Evolutionary conservation across 2,329 filamentous ascomycete genomes (phyloP).

Genomic region (Microcyclosporella mali): DNA sequence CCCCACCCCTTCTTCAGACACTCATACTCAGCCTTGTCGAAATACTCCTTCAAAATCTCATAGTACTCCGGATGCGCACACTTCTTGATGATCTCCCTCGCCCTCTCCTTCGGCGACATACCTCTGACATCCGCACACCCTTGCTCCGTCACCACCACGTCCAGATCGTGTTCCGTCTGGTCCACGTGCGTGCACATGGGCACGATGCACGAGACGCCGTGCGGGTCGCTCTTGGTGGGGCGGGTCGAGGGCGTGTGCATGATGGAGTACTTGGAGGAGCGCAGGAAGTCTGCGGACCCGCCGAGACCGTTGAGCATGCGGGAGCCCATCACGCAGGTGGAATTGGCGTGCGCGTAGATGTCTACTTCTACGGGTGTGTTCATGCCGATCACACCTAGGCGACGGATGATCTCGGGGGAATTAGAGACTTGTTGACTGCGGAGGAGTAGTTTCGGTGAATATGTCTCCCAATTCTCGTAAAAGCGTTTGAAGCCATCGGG

Average conservation of each 20-base stretch:
- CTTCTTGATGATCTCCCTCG: constrained; percentile 78
- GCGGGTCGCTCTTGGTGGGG: constrained; percentile 74
- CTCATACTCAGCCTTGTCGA: constrained; percentile 79
- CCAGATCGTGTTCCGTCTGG: constrained; percentile 87
- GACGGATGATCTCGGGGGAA: constrained; percentile 82
- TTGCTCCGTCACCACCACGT: constrained; percentile 73
- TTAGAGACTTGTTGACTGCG: constrained; percentile 86
- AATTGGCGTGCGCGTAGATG: constrained; percentile 91
- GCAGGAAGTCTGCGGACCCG: constrained; percentile 75
- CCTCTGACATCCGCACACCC: constrained; percentile 82
- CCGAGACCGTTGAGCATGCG: constrained; percentile 84
- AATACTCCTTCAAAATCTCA: constrained; percentile 75
- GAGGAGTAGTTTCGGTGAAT: constrained; percentile 75
- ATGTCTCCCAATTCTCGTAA: constrained; percentile 77
- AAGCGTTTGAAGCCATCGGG: constrained; percentile 87
- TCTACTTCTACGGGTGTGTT: constrained; percentile 92
- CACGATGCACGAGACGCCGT: constrained; percentile 80
- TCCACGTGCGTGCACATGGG: constrained; percentile 90
- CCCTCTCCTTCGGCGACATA: constrained; percentile 70
- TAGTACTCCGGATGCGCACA: constrained; percentile 80
- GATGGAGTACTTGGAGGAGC: constrained; percentile 75
- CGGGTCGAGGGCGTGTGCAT: constrained; percentile 86
- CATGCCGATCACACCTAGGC: constrained; percentile 85
- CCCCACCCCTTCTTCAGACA: constrained; percentile 82
- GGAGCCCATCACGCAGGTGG: constrained; percentile 79